These are phyloP conservation scores for Aspergillus hancockii DNA, from an alignment of 495 filamentous ascomycete species.

Conservation along the genomic window DNA sequence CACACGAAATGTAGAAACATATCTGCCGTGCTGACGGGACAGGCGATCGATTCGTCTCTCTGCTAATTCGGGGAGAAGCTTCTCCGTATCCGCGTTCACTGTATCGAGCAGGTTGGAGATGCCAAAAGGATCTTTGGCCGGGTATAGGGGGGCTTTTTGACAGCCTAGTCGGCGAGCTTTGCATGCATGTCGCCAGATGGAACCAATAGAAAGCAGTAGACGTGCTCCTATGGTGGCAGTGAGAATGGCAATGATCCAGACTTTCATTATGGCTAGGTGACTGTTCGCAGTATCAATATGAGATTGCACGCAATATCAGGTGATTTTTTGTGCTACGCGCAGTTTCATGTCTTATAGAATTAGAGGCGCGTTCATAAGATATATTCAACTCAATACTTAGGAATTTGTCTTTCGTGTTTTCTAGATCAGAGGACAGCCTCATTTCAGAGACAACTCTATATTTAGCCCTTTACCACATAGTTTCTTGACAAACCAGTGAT, in stretches of 20 bases:
- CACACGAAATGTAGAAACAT: slow-evolving; percentile 28
- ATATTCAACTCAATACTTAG: too few relatives aligned
- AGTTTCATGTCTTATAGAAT: too few relatives aligned
- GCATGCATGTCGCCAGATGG: slow-evolving; percentile 27
- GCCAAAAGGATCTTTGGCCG: slow-evolving; percentile 29
- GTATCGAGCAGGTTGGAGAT: slow-evolving; percentile 23
- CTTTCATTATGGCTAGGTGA: not conserved
- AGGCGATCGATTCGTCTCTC: slow-evolving; percentile 21
- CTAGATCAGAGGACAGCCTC: too few relatives aligned
- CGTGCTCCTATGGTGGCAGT: slow-evolving; percentile 27
- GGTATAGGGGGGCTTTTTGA: slow-evolving; percentile 23
- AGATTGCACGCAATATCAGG: too few relatives aligned
- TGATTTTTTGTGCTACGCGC: too few relatives aligned
- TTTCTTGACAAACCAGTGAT: too few relatives aligned
- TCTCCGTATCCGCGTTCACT: slow-evolving; percentile 22
- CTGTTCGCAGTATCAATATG: too few relatives aligned
- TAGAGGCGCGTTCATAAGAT: too few relatives aligned
- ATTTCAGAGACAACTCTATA: too few relatives aligned
- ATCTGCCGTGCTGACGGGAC: slow-evolving; percentile 25
- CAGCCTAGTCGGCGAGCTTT: slow-evolving; percentile 29
- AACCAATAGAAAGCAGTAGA: slow-evolving; percentile 22
- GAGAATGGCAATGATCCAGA: slow-evolving; percentile 12
- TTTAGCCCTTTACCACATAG: too few relatives aligned
- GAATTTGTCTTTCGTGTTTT: too few relatives aligned
- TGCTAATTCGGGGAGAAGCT: slow-evolving; percentile 23